Evolutionary conservation across 495 filamentous ascomycete species (phyloP), one percentile per base, ranked within the genome.

Genomic region (Xylaria longipes): DNA sequence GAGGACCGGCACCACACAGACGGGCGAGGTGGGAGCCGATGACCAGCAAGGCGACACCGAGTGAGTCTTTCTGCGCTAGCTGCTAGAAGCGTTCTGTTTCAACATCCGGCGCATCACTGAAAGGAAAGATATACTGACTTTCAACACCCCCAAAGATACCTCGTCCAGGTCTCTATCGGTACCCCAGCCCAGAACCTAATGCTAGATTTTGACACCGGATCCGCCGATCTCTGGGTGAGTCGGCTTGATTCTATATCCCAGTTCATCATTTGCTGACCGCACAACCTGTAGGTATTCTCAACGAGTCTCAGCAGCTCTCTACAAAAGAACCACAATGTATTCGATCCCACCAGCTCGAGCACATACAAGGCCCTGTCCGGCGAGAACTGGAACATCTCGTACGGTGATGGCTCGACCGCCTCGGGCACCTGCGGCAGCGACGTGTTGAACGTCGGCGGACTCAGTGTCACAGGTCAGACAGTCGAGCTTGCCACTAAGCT

Each of bases 121-220:
- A 25, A 37, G 8, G 57, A 61, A 61, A 39, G 1, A 31, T 39
- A 61, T 7, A 22, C 62, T 65, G 25, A 65, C 29, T 65, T 29
- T 29, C 20, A 65, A 46, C 22, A 29, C 62, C 22, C 22, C 5
- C 3, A 22, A 45, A 65, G 62, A 48, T 65, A 93, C 72, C 85
- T 94, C 52, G 91, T 87, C 62, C 81, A 87, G 60, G 87, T 94
- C 63, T 72, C 77, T 9, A 91, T 94, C 74, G 92, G 92, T 35
- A 91, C 88, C 3, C 91, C 91, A 14, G 81, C 83, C 2, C 91
- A 94, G 84, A 89, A 81, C 48, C 65, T 93, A 69, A 87, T 82
- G 60, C 77, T 94, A 61, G 89, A 93, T 76, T 93, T 94, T 72
- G 92, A 95, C 80, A 93, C 92, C 39, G 92, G 91, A 17, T 92